Evolutionary conservation across 805 yeast genomes (phyloP), one percentile per base, ranked within the genome.

Genomic region (Jamesozyma rosinii): DNA sequence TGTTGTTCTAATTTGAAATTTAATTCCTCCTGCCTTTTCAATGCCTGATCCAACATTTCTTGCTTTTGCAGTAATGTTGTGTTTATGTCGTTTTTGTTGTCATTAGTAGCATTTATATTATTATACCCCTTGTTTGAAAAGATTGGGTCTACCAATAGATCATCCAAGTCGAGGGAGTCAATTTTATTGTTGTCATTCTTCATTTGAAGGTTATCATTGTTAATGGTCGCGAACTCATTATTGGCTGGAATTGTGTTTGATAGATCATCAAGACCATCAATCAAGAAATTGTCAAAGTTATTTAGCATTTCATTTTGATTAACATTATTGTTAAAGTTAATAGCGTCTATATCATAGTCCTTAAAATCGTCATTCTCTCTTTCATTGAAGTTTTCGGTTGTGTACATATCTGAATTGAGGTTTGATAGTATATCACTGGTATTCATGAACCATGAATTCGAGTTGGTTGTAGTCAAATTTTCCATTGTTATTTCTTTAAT

Each of bases 11-110:
- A 44, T 42, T 53, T 49, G 27, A 37, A 44, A 38, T 61, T 61
- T 42, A 58, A 52, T 35, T 53, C 55, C 35, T 58, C 54, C 40
- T 61, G 66, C 42, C 53, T 49, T 39, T 54, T 54, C 22, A 59
- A 37, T 3, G 63, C 64, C 13, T 50, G 42, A 40, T 55, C 51
- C 17, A 60, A 47, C 35, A 56, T 54, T 42, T 53, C 48, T 44
- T 58, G 63, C 44, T 56, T 62, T 39, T 57, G 45, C 34, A 54
- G 35, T 17, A 59, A 40, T 9, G 47, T 44, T 33, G 47, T 48
- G 29, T 5, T 27, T n/a, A 20, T 13, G 19, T 59, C 29, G 11
- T 8, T 8, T 24, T 24, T 41, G 22, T 26, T 36, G 26, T 26
- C 11, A 40, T 35, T 35, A 9, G 14, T n/a, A 19, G 14, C 41